Base-by-base conservation (phyloP, 2,329 filamentous ascomycete species). In the Basipetospora chlamydospora region DNA sequence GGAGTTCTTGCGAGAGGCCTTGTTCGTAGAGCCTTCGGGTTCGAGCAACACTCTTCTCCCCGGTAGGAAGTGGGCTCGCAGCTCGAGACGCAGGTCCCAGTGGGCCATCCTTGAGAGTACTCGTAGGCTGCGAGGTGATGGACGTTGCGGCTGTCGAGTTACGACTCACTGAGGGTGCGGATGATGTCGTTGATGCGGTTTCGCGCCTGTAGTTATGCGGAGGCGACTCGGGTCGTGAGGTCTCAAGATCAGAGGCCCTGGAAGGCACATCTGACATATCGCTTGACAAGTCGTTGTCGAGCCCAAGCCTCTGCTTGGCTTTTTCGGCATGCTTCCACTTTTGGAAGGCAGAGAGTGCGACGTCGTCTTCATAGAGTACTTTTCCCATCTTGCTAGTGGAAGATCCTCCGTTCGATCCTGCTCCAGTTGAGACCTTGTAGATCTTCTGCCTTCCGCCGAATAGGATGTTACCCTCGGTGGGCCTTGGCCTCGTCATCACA, bases 401-500 rank as follows among this genome's bases (percentile, higher is more conserved):
- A n/a, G 22, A 23, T 23, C 63, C 61, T 48, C 51, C 3, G 63
- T 64, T 29, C 54, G 51, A 5, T 18, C 29, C 11, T 52, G 51
- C 55, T 18, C 66, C 66, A 3, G 63, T 64, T 1, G 81, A 67
- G 44, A 94, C 82, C 55, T 85, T 87, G 57, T 92, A 96, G 26
- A 96, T 79, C 60, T 96, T 96, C 54, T 96, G 90, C 30, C 90
- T 76, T 12, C 90, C 90, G 39, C 90, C 90, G 57, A 98, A 98
- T 39, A 98, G 58, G 46, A 83, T 80, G 52, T 96, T 98, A 31
- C 88, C 86, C 51, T 96, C 88, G 1, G 73, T 77, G 0, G 84
- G 86, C 46, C 87, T 79, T 6, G 80, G 66, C 35, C 90, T 71
- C 47, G 67, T 79, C 81, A 96, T 88, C n/a, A 96, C 69, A 54